phyloP scores from a whole-genome alignment of 2,329 filamentous ascomycete genomes.

The Graphium sp. region DNA sequence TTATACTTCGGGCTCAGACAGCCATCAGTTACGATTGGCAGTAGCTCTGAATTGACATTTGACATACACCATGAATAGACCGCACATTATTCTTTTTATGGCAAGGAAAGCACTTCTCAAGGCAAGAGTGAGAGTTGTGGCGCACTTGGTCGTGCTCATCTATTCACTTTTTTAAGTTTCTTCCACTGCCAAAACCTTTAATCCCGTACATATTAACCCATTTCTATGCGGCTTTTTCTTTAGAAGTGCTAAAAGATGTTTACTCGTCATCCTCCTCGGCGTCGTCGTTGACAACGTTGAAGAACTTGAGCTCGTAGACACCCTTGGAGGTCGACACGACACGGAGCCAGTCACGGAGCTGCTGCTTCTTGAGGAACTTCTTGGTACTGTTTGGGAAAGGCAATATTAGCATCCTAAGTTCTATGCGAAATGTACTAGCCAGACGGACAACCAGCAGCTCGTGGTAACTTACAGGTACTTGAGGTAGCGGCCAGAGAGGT shows the following conservation, averaged over 20 bases:
- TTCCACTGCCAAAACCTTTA: no score
- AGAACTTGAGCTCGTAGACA: constrained; percentile 99
- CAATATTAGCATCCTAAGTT: neutral
- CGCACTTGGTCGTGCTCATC: neutral
- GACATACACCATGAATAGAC: no score
- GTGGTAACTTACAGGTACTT: constrained; percentile 79
- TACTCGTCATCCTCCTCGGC: constrained; percentile 98
- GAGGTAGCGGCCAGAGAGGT: constrained; percentile 96
- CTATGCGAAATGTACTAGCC: neutral
- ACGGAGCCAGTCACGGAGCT: constrained; percentile 99
- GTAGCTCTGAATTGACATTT: no score
- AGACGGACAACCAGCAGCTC: constrained; percentile 7
- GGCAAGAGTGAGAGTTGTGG: no score
- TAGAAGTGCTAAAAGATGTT: constrained; percentile 17
- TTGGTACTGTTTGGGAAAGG: constrained; percentile 55
- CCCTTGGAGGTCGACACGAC: constrained; percentile 96
- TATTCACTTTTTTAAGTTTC: constrained; percentile 6
- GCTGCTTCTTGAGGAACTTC: constrained; percentile 99
- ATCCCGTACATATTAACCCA: no score
- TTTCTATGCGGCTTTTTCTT: no score
- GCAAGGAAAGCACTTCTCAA: neutral
- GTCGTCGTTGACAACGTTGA: constrained; percentile 99
- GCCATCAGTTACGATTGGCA: no score
- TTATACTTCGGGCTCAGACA: no score
- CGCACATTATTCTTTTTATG: no score